Conservation (phyloP, 2,329 filamentous ascomycete species). For the Aspergillus sclerotialis region DNA sequence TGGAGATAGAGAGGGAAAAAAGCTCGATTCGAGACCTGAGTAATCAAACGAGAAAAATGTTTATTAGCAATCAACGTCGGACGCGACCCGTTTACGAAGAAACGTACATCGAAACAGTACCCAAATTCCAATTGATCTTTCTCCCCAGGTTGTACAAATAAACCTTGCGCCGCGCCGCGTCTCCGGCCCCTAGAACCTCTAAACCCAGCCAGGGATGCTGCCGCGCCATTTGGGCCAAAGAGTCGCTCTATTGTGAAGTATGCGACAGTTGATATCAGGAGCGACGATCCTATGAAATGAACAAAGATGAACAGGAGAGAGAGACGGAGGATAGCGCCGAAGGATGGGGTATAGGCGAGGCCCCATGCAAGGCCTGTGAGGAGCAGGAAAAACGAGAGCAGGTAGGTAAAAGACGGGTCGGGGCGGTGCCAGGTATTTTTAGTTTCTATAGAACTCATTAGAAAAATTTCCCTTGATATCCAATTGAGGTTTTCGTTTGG, state of each 20-base stretch:
- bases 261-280: conserved; percentile 54
- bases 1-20: conserved; percentile 63
- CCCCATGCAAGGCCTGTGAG: conserved; percentile 53
- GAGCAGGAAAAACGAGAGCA: conserved; percentile 59
- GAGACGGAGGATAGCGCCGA: conserved; percentile 41
- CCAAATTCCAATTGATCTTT: conserved; percentile 61
- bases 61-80: no score
- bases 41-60: neutral
- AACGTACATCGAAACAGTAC: conserved; percentile 61
- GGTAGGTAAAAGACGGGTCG: conserved; percentile 63
- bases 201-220: conserved; percentile 39
- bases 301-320: conserved; percentile 44
- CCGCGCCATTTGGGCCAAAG: conserved; percentile 48
- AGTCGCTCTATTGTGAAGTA: conserved; percentile 59
- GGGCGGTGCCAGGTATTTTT: conserved; percentile 65
- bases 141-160: conserved; percentile 51
- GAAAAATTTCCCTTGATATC: no score
- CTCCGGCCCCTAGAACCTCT: conserved; percentile 40
- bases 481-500: no score
- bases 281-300: conserved; percentile 56
- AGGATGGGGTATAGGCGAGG: conserved; percentile 45
- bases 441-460: conserved; percentile 45
- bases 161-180: conserved; percentile 44
- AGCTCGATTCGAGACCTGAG: conserved; percentile 55
- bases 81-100: no score